Percentiles rank a stretch among this genome's conserved stretches.
Conservation (phyloP, 2,329 filamentous ascomycete species). For the Amauroascus verrucosus region DNA sequence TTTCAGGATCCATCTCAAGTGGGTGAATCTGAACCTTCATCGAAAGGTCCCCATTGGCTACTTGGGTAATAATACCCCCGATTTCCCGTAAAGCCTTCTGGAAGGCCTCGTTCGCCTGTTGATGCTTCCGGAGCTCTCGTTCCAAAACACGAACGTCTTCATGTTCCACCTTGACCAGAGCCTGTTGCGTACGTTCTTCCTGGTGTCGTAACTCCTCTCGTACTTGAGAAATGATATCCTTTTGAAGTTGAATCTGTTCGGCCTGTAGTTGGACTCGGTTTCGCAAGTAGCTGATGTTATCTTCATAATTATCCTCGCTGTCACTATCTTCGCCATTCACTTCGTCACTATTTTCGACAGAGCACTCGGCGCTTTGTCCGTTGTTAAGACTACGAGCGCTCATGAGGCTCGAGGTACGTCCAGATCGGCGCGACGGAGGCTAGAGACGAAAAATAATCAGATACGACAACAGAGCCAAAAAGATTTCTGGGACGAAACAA, state of each 20-base stretch:
- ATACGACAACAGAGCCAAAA: not conserved
- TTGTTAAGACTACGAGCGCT: constrained; percentile 24
- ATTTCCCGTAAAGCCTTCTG: constrained; percentile 95
- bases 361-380: constrained; percentile 21
- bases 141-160: constrained; percentile 83
- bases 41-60: constrained; percentile 87
- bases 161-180: constrained; percentile 71
- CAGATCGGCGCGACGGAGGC: constrained; percentile 30
- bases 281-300: constrained; percentile 73
- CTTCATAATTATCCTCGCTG: constrained; percentile 50
- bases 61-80: constrained; percentile 91
- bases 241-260: constrained; percentile 79
- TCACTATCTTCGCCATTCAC: constrained; percentile 35
- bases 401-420: constrained; percentile 29
- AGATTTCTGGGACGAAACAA: too few species aligned
- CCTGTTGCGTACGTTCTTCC: constrained; percentile 71
- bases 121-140: constrained; percentile 89
- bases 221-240: constrained; percentile 73
- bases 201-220: constrained; percentile 78
- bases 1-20: constrained; percentile 95
- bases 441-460: constrained; percentile 19
- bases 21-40: constrained; percentile 95
- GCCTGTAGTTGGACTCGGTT: constrained; percentile 92
- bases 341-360: constrained; percentile 24
- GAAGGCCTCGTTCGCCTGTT: constrained; percentile 96